phyloP scores from a whole-genome alignment of 306 rosid species.

The Alnus glutinosa region DNA sequence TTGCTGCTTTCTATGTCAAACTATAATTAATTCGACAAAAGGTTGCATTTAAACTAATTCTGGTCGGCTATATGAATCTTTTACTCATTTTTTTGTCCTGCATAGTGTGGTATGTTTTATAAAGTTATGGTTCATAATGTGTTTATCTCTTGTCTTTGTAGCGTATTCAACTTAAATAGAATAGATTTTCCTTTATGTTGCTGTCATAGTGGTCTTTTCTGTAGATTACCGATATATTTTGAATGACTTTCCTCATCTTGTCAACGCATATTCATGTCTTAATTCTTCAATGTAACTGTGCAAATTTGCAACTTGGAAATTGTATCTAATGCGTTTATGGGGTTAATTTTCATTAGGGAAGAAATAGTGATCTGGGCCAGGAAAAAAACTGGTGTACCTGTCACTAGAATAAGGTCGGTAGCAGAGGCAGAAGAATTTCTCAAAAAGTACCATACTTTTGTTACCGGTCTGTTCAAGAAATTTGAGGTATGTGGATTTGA shows the following conservation, averaged over 20 bases:
- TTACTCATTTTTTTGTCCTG: background rate
- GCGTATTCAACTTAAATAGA: background rate
- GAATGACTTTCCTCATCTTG: background rate
- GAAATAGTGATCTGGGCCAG: constrained; percentile 82
- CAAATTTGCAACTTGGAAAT: constrained; percentile 4
- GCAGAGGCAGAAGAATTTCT: constrained; percentile 62
- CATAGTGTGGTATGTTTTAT: background rate
- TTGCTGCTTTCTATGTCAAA: constrained; percentile 11
- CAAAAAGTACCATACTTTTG: constrained; percentile 57
- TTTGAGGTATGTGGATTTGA: constrained; percentile 53
- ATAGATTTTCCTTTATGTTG: background rate
- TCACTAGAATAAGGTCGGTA: constrained; percentile 51
- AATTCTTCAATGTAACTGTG: background rate
- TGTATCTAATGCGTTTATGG: constrained; percentile 7
- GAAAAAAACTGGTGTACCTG: constrained; percentile 78
- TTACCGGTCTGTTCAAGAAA: constrained; percentile 63
- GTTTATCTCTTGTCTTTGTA: background rate
- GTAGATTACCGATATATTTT: background rate
- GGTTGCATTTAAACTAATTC: background rate
- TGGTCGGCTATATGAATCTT: constrained; percentile 10
- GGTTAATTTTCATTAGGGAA: constrained; percentile 54
- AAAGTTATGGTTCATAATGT: background rate
- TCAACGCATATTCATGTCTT: background rate
- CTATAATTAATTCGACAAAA: background rate
- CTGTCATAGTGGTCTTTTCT: background rate